These are phyloP conservation scores for Santalum album DNA, from an alignment of 164 flowering plant genomes.

Conservation along the genomic window DNA sequence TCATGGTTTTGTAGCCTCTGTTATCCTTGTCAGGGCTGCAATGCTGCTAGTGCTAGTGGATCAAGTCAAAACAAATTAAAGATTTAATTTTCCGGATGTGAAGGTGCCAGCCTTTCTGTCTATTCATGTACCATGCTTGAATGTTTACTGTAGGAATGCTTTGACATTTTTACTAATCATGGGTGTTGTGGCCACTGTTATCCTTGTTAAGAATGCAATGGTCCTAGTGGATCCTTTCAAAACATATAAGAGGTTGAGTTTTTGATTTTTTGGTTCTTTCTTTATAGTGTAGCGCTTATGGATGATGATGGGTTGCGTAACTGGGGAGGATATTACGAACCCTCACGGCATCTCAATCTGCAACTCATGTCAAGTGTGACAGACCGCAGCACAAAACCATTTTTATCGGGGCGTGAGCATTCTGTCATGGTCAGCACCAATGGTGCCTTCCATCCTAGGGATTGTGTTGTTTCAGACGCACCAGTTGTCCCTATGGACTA, in stretches of 20 bases:
- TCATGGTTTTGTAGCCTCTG: too few species aligned
- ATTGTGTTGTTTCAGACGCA: constrained; percentile 34
- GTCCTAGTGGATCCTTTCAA: too few species aligned
- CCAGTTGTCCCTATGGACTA: constrained; percentile 45
- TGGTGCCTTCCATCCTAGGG: constrained; percentile 42
- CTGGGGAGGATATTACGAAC: constrained; percentile 82
- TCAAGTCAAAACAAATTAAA: too few species aligned
- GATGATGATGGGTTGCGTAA: constrained; percentile 69
- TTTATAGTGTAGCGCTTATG: constrained; percentile 25
- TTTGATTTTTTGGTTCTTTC: not conserved
- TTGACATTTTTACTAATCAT: too few species aligned
- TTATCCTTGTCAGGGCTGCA: too few species aligned
- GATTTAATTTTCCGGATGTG: too few species aligned
- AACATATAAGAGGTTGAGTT: not conserved
- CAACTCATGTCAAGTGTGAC: constrained; percentile 60
- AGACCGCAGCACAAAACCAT: constrained; percentile 50
- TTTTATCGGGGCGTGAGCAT: constrained; percentile 43
- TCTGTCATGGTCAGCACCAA: constrained; percentile 31
- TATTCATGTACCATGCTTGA: too few species aligned
- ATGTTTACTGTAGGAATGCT: too few species aligned
- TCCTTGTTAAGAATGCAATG: too few species aligned
- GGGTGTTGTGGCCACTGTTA: too few species aligned
- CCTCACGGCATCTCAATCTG: constrained; percentile 49
- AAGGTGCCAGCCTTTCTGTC: too few species aligned
- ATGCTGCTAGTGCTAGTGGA: too few species aligned